Percentiles rank a stretch among this genome's conserved stretches.
phyloP scores from a whole-genome alignment of 345 rosid genomes.

The Stellera chamaejasme region DNA sequence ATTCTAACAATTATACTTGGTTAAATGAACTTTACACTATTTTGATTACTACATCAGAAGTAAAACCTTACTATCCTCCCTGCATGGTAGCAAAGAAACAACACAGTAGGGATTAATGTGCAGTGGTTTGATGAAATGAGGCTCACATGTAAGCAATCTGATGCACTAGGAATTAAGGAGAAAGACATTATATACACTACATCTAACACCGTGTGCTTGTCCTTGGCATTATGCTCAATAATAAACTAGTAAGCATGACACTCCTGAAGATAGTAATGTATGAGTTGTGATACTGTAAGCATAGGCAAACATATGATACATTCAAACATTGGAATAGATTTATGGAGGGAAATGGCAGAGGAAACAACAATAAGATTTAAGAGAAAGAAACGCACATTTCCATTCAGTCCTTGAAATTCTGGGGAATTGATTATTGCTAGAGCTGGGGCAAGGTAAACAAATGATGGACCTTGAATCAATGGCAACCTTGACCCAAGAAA shows the following conservation, averaged over 20 bases:
- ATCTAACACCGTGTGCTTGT: too few species aligned
- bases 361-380: neutral
- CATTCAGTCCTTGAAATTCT: conserved; percentile 78
- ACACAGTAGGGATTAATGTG: too few species aligned
- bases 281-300: neutral
- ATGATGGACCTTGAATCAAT: conserved; percentile 90
- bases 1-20: too few species aligned
- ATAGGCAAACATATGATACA: conserved; percentile 5
- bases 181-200: too few species aligned
- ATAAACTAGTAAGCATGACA: too few species aligned
- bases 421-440: conserved; percentile 83
- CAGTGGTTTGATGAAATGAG: too few species aligned
- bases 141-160: too few species aligned
- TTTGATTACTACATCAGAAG: too few species aligned
- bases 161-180: neutral
- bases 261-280: neutral
- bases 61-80: too few species aligned
- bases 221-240: too few species aligned
- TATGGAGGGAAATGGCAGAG: neutral
- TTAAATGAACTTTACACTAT: too few species aligned
- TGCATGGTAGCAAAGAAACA: too few species aligned
- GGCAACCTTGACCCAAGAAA: conserved; percentile 93
- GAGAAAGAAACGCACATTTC: conserved; percentile 54
- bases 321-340: neutral
- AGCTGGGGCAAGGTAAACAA: conserved; percentile 87